Conservation (phyloP, 2,329 filamentous ascomycete genomes). For the Sclerotinia glacialis region DNA sequence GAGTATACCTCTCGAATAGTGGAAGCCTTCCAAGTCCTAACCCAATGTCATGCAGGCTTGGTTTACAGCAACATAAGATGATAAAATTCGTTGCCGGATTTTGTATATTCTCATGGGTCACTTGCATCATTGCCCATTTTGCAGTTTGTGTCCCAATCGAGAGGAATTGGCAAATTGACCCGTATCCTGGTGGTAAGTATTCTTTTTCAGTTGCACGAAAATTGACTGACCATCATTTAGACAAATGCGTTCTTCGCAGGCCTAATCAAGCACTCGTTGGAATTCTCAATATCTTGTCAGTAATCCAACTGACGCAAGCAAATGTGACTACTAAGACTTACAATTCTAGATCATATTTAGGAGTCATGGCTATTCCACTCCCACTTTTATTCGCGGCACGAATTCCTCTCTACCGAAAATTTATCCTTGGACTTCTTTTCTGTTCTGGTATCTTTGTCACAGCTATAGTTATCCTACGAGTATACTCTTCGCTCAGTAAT, state of each 20-base stretch:
- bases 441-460: neutral
- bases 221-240: neutral
- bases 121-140: neutral
- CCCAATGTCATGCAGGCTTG: neutral
- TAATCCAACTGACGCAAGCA: neutral
- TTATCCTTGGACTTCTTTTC: neutral
- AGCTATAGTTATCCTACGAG: neutral
- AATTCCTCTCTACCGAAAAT: neutral
- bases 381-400: constrained; percentile 7
- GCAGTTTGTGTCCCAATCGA: neutral
- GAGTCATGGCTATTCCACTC: constrained; percentile 3
- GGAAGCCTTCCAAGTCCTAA: neutral
- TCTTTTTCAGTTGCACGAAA: neutral
- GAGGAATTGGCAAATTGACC: neutral
- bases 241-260: neutral
- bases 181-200: constrained; percentile 1
- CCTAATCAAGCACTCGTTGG: neutral
- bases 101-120: neutral
- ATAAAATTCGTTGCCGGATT: neutral
- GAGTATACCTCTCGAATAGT: neutral
- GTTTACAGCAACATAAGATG: neutral
- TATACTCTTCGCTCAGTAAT: neutral
- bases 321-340: neutral
- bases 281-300: constrained; percentile 11
- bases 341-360: neutral